These are phyloP conservation scores for Xylariaceae sp. DNA, from an alignment of 2,329 filamentous ascomycete species.

Conservation along the genomic window DNA sequence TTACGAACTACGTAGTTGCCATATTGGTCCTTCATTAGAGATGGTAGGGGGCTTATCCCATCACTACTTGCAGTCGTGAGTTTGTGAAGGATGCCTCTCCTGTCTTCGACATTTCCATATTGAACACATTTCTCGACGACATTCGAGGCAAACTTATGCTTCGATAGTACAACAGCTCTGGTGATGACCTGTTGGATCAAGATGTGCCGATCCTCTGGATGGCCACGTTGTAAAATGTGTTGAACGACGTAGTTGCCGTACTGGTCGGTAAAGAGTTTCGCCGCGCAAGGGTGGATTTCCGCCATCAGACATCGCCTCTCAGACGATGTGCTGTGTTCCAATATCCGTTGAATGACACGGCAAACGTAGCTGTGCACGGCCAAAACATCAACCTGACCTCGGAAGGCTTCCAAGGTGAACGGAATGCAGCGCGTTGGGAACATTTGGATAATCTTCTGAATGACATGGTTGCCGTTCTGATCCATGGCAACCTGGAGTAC, in stretches of 20 bases:
- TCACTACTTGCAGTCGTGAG: slow-evolving; percentile 56
- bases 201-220: slow-evolving; percentile 62
- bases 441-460: slow-evolving; percentile 86
- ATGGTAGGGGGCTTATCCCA: slow-evolving; percentile 63
- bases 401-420: slow-evolving; percentile 79
- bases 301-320: slow-evolving; percentile 67
- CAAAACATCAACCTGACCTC: slow-evolving; percentile 65
- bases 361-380: slow-evolving; percentile 82
- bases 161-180: slow-evolving; percentile 70
- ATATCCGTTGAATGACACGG: slow-evolving; percentile 84
- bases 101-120: slow-evolving; percentile 62
- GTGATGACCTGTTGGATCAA: slow-evolving; percentile 70
- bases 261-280: slow-evolving; percentile 72
- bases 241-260: slow-evolving; percentile 97
- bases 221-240: slow-evolving; percentile 77
- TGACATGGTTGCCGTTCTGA: slow-evolving; percentile 91
- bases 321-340: slow-evolving; percentile 71
- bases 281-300: slow-evolving; percentile 70
- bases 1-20: slow-evolving; percentile 96
- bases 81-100: slow-evolving; percentile 59
- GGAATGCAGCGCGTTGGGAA: slow-evolving; percentile 72
- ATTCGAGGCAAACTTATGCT: slow-evolving; percentile 95
- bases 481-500: slow-evolving; percentile 76
- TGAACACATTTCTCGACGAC: slow-evolving; percentile 92
- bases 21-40: slow-evolving; percentile 82